Conservation (phyloP, 2,329 filamentous ascomycete species). For the Fulvia fulva region DNA sequence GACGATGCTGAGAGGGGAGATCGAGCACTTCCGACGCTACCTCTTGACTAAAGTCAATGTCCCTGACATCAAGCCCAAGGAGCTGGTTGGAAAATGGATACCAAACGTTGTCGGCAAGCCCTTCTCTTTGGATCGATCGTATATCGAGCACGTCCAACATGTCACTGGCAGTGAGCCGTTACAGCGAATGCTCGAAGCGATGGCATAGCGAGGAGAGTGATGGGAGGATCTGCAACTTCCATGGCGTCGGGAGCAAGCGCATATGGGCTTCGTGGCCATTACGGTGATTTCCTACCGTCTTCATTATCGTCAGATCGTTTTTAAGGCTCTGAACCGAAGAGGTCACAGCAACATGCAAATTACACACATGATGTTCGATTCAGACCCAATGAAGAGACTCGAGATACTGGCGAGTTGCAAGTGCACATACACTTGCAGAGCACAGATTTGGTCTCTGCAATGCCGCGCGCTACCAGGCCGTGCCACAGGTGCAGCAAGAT, state of each 20-base stretch:
- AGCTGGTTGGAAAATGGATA: constrained; percentile 1
- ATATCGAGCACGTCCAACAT: not conserved
- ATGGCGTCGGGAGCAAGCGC: not conserved
- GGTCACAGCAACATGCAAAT: too few species aligned
- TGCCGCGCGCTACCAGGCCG: too few species aligned
- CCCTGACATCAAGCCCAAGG: not conserved
- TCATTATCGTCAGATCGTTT: too few species aligned
- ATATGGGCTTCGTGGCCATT: not conserved
- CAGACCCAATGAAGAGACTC: too few species aligned
- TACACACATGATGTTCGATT: too few species aligned
- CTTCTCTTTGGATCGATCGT: not conserved
- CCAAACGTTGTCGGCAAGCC: constrained; percentile 2
- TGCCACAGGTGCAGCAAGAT: too few species aligned
- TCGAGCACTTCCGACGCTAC: not conserved
- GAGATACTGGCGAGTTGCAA: too few species aligned
- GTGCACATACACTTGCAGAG: too few species aligned
- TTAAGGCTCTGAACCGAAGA: too few species aligned
- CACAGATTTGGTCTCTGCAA: too few species aligned
- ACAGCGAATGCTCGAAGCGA: not conserved
- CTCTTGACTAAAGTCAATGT: not conserved
- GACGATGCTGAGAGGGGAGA: not conserved
- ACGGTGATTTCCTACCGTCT: too few species aligned
- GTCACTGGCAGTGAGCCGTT: not conserved
- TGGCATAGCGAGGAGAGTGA: not conserved
- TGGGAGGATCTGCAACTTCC: not conserved